Evolutionary conservation across 169 alveolate species (phyloP).

Genomic region (Cryptosporidium xiaoi): DNA sequence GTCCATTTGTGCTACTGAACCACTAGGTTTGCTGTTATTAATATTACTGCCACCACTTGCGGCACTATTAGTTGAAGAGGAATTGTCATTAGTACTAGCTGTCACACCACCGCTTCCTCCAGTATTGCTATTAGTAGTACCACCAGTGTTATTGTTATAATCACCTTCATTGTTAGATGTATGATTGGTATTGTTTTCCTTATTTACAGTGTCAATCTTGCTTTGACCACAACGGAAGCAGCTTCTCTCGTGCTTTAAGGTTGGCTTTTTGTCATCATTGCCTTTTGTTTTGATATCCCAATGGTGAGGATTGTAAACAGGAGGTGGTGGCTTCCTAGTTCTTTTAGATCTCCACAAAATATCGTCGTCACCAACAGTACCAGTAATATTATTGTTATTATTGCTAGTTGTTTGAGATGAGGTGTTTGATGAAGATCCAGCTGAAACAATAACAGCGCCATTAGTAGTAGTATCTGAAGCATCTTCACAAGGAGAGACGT

Average conservation of each 20-base stretch:
- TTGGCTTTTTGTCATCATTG: slow-evolving; percentile 81
- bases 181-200: not conserved
- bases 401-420: slow-evolving; percentile 57
- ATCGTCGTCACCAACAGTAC: slow-evolving; percentile 22
- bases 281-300: slow-evolving; percentile 50
- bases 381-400: not conserved
- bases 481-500: slow-evolving; percentile 56
- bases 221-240: slow-evolving; percentile 90
- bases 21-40: slow-evolving; percentile 8
- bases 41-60: not conserved
- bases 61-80: not conserved
- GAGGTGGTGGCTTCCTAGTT: slow-evolving; percentile 73
- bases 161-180: not conserved
- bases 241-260: slow-evolving; percentile 85
- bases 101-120: slow-evolving; percentile 1
- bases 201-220: slow-evolving; percentile 74
- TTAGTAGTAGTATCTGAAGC: not conserved
- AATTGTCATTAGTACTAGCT: not conserved
- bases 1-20: slow-evolving; percentile 50
- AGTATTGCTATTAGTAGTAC: not conserved
- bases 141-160: not conserved
- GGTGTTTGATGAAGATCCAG: slow-evolving; percentile 12
- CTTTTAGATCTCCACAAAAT: slow-evolving; percentile 67
- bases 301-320: slow-evolving; percentile 54
- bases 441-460: not conserved